Evolutionary conservation across 2,329 filamentous ascomycete species (phyloP).

Genomic region (Penicillium sp.): DNA sequence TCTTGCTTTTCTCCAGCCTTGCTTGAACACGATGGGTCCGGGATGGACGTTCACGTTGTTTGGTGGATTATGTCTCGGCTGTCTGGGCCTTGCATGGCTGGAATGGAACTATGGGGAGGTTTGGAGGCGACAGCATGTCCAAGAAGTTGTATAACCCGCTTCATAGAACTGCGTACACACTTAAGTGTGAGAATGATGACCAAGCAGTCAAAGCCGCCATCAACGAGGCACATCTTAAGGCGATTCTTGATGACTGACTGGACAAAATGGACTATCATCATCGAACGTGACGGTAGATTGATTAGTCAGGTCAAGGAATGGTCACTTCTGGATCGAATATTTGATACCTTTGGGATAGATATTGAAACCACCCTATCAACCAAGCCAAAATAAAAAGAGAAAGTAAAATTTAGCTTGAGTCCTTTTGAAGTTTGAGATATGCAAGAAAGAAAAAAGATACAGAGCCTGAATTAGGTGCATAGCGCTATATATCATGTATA

Average conservation of each 20-base stretch:
- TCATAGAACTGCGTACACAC: background rate
- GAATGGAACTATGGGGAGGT: background rate
- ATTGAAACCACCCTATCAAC: constrained; percentile 21
- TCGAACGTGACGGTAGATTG: constrained; percentile 35
- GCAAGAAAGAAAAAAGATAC: too few species aligned
- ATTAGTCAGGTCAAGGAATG: constrained; percentile 37
- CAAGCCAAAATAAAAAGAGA: too few species aligned
- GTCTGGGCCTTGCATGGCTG: background rate
- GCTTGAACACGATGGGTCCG: background rate
- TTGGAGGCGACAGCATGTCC: background rate
- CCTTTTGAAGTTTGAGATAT: too few species aligned
- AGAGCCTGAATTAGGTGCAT: background rate
- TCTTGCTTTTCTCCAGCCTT: background rate
- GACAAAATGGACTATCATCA: constrained; percentile 28
- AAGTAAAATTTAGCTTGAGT: too few species aligned
- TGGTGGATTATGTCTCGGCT: background rate
- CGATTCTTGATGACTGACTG: too few species aligned
- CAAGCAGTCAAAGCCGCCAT: too few species aligned
- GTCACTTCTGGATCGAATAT: constrained; percentile 33
- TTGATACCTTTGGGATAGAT: constrained; percentile 36
- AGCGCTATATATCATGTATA: background rate
- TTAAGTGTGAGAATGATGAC: too few species aligned
- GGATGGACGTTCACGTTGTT: background rate
- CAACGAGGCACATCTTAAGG: too few species aligned
- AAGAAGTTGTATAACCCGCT: constrained; percentile 13